These are phyloP conservation scores for Phalaenopsis aphrodite DNA, from an alignment of 106 monocot species.

Conservation along the genomic window DNA sequence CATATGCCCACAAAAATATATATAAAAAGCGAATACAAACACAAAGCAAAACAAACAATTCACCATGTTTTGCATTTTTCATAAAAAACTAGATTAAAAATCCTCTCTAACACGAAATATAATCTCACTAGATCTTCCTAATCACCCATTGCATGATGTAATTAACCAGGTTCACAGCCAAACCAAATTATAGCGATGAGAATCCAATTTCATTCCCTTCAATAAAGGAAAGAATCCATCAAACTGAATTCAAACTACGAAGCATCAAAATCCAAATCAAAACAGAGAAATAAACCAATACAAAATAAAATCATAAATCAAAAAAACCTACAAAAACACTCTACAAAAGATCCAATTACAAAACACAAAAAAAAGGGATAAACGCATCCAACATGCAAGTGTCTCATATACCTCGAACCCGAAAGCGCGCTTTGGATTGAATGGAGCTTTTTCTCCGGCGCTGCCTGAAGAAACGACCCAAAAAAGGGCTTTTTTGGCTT, in stretches of 20 bases:
- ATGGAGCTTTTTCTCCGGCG: conserved; percentile 7
- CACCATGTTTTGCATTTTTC: no score
- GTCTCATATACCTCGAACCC: conserved; percentile 1
- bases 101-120: no score
- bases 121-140: no score
- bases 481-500: not conserved
- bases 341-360: not conserved
- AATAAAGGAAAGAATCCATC: not conserved
- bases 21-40: no score
- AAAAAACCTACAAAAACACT: not conserved
- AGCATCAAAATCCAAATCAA: not conserved
- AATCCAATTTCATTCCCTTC: no score
- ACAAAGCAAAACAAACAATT: no score
- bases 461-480: not conserved
- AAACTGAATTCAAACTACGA: not conserved
- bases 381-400: not conserved
- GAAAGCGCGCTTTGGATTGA: conserved; percentile 11
- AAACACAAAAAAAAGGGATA: not conserved
- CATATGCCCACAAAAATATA: no score
- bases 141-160: no score
- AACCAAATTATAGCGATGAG: no score
- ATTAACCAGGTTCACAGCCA: no score
- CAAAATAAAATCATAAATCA: not conserved
- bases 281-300: not conserved
- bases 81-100: no score